Evolutionary conservation across 2,329 filamentous ascomycete genomes (phyloP), one percentile per base, ranked within the genome.

Genomic region (Diaporthe vexans): DNA sequence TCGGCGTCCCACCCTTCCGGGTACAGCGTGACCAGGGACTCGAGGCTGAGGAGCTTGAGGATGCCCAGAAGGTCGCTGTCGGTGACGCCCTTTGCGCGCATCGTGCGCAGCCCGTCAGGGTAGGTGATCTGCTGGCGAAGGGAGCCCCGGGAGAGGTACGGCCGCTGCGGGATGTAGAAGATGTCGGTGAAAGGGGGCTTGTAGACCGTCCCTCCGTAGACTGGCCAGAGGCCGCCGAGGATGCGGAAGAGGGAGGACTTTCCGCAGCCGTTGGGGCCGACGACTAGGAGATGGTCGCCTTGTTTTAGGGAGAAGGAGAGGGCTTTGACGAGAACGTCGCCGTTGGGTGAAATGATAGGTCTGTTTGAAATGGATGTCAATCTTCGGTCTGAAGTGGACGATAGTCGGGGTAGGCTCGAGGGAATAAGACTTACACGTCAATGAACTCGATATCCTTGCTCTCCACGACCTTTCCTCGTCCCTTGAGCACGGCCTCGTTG

Each of bases 121-220:
- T 99, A 99, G 75, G 97, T 98, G 79, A 99, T 95, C 81, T 99
- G 97, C 82, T 98, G 95, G 52, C 97, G 92, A n/a, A 99, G 90
- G 1, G 94, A 95, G 29, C 97, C 97, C 71, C 95, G 92, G 19
- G 94, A 97, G 1, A 99, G 89, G 81, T 99, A 99, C 0, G 97
- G 97, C 1, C 97, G 92, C 81, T 99, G 97, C 0, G 97, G 97
- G 77, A 99, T 97, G 85, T 99, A 99, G 85, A 98, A 99, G 81
- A 99, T 98, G 81, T 97, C 94, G 78, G 94, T 92, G 80, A 96
- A 97, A 1, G 94, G 92, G 1, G 97, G 97, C 83, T 98, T 98
- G 79, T 94, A 90, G 26, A 99, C 97, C 1, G 91, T 95, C 69
- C 97, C 97, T 77, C 97, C 96, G 83, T 99, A 99, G 17, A 98